Conservation (phyloP, 2,329 filamentous ascomycete genomes). For the Hymenoscyphus salicellus region DNA sequence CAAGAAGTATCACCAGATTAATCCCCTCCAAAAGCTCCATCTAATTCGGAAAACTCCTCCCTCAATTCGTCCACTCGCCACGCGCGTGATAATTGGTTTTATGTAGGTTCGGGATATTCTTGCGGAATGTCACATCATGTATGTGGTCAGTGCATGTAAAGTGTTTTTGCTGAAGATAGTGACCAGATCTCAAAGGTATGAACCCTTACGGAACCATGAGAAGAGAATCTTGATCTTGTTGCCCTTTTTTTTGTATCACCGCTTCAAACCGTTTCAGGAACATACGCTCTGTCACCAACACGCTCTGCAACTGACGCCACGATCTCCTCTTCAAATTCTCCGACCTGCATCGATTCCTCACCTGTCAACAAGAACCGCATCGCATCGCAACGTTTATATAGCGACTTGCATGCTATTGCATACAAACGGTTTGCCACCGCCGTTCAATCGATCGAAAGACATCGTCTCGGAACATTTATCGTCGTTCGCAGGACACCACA, state of each 20-base stretch:
- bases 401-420: constrained; percentile 5
- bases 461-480: constrained; percentile 1
- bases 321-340: not conserved
- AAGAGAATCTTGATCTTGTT: not conserved
- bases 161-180: not conserved
- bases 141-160: not conserved
- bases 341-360: not conserved
- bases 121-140: not conserved
- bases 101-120: not conserved
- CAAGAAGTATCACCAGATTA: not conserved
- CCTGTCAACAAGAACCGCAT: not conserved
- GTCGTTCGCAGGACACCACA: not conserved
- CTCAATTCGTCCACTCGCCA: not conserved
- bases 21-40: not conserved
- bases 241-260: not conserved
- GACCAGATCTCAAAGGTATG: not conserved
- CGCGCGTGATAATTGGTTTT: not conserved
- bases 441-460: not conserved
- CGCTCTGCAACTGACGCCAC: not conserved
- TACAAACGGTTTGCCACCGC: not conserved
- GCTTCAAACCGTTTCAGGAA: not conserved
- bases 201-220: not conserved
- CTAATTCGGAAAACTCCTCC: not conserved
- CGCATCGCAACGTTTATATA: constrained; percentile 4
- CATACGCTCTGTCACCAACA: not conserved